Percentiles rank a stretch among this genome's conserved stretches.
phyloP scores from a whole-genome alignment of 2,329 filamentous ascomycete species.

The Pseudonectria foliicola region DNA sequence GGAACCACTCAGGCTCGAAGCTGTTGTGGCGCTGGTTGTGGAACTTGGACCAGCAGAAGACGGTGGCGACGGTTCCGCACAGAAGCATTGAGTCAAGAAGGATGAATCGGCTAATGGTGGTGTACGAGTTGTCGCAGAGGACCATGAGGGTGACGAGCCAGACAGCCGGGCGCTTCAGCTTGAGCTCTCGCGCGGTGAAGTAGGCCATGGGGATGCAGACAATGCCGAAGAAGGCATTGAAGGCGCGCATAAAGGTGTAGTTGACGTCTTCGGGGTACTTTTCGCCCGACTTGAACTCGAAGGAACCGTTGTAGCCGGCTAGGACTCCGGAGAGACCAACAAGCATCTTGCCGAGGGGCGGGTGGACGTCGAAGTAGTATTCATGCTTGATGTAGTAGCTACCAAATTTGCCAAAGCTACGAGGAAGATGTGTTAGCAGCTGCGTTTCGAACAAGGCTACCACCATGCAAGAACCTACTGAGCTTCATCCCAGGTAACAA shows the following conservation, averaged over 20 bases:
- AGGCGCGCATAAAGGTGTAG: constrained; percentile 97
- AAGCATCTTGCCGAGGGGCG: constrained; percentile 95
- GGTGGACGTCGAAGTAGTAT: constrained; percentile 92
- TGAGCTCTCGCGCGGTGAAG: constrained; percentile 86
- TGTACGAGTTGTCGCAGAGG: constrained; percentile 98
- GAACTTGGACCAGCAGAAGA: constrained; percentile 96
- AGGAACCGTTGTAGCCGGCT: constrained; percentile 96
- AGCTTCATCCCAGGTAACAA: constrained; percentile 62
- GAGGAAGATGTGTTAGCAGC: constrained; percentile 15
- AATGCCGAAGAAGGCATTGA: constrained; percentile 93
- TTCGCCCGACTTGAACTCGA: constrained; percentile 98
- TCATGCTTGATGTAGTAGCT: constrained; percentile 98
- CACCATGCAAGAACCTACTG: constrained; percentile 44
- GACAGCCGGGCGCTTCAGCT: constrained; percentile 77
- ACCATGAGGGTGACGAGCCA: constrained; percentile 98
- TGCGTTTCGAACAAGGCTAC: neutral
- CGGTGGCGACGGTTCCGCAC: constrained; percentile 96
- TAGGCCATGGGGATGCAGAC: constrained; percentile 91
- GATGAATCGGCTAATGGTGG: constrained; percentile 97
- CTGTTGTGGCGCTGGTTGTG: constrained; percentile 79
- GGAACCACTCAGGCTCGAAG: constrained; percentile 87
- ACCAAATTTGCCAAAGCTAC: constrained; percentile 90
- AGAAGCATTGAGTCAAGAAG: constrained; percentile 97
- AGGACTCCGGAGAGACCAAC: constrained; percentile 94
- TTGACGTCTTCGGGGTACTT: constrained; percentile 89